phyloP scores from a whole-genome alignment of 768 basidiomycete genomes.

The Podaxis carcinomalis region DNA sequence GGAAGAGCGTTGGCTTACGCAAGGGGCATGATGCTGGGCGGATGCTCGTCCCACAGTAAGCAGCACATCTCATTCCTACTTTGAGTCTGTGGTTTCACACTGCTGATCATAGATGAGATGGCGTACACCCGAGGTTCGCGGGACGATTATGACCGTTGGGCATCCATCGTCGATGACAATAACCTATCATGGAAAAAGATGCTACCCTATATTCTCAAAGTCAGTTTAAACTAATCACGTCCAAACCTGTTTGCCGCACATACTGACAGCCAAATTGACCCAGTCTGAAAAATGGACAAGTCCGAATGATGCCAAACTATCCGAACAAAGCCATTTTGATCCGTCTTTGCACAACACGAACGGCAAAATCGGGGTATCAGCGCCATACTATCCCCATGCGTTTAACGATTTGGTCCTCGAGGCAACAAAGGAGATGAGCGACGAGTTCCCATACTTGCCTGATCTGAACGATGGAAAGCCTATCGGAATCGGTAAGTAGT shows the following conservation, averaged over 20 bases:
- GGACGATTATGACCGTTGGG: conserved; percentile 11
- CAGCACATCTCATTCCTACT: neutral
- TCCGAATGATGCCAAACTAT: neutral
- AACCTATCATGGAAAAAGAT: conserved; percentile 9
- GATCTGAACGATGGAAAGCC: conserved; percentile 39
- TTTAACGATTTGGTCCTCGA: conserved; percentile 16
- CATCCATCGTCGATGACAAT: neutral
- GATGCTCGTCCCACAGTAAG: conserved; percentile 27
- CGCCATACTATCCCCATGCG: conserved; percentile 5
- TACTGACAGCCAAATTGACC: neutral
- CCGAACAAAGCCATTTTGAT: neutral
- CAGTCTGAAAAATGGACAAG: conserved; percentile 1
- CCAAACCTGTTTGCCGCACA: neutral
- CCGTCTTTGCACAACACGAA: neutral
- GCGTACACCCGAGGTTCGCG: conserved; percentile 6
- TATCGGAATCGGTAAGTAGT: conserved; percentile 32
- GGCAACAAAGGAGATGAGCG: conserved; percentile 22
- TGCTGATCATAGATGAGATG: neutral
- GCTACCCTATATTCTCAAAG: conserved; percentile 6
- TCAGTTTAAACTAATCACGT: neutral
- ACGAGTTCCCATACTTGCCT: conserved; percentile 32
- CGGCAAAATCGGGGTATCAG: neutral
- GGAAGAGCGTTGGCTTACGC: conserved; percentile 18
- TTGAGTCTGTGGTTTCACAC: neutral
- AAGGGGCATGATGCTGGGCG: conserved; percentile 28